Percentiles rank a stretch among this genome's conserved stretches.
These are phyloP conservation scores for Yamagishiella unicocca DNA, from an alignment of 139 green algal genomes.

Conservation along the genomic window DNA sequence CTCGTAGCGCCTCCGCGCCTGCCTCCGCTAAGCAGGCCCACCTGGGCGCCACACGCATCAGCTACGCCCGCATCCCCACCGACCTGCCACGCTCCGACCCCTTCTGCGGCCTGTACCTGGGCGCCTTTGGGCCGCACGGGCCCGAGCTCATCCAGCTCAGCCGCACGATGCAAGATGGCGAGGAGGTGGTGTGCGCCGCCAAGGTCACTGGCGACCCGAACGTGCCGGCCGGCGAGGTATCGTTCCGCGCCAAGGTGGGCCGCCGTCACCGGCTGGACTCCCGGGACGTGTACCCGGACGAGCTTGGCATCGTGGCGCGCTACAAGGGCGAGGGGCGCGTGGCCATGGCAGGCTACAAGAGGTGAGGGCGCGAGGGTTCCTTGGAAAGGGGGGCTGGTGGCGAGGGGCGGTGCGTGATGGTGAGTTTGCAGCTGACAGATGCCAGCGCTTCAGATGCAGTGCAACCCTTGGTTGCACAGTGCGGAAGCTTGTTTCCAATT, in stretches of 20 bases:
- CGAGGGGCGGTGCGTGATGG: too few species aligned
- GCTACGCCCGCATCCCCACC: constrained; percentile 57
- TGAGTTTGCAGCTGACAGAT: too few species aligned
- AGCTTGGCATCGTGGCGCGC: constrained; percentile 83
- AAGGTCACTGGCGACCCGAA: constrained; percentile 95
- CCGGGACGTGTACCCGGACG: constrained; percentile 81
- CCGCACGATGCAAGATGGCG: constrained; percentile 58
- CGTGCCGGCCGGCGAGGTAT: constrained; percentile 84
- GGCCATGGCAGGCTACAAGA: constrained; percentile 77
- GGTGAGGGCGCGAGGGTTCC: neutral
- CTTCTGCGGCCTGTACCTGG: constrained; percentile 85
- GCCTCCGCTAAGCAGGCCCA: neutral
- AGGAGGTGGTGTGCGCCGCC: constrained; percentile 79
- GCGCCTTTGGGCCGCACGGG: constrained; percentile 91
- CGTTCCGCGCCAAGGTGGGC: constrained; percentile 85
- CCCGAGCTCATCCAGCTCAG: constrained; percentile 88
- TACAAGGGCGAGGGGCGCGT: constrained; percentile 91
- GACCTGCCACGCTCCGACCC: constrained; percentile 64
- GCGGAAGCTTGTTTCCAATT: too few species aligned
- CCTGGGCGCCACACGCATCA: constrained; percentile 28
- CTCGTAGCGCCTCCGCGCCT: neutral
- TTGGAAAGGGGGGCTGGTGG: too few species aligned
- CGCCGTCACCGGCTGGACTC: constrained; percentile 53
- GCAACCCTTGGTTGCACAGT: too few species aligned
- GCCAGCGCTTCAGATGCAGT: too few species aligned